phyloP scores from a whole-genome alignment of 352 stramenopile species.

The Phytophthora vignae region DNA sequence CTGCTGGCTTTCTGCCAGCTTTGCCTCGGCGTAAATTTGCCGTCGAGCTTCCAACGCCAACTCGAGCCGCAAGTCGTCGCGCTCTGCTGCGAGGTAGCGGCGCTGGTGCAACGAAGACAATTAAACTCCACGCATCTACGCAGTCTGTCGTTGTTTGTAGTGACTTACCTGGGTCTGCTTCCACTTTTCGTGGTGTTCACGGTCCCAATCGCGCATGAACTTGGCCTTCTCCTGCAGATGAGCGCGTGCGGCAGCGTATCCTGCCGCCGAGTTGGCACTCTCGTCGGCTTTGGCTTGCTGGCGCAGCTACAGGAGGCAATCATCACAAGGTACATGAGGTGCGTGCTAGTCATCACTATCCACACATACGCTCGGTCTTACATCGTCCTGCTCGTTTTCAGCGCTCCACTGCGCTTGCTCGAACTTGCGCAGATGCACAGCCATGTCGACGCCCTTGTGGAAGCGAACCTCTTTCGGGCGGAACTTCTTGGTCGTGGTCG shows the following conservation, averaged over 20 bases:
- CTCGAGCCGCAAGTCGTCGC: constrained; percentile 66
- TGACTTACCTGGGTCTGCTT: constrained; percentile 58
- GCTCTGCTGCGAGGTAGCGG: constrained; percentile 47
- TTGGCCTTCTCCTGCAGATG: constrained; percentile 67
- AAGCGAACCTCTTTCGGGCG: constrained; percentile 59
- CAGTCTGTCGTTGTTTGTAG: not conserved
- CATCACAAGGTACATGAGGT: not conserved
- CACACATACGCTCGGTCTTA: constrained; percentile 16
- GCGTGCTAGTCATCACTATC: no score
- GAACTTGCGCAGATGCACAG: constrained; percentile 69
- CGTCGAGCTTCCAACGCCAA: constrained; percentile 59
- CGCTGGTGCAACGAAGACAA: constrained; percentile 24
- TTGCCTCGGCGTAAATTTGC: constrained; percentile 39
- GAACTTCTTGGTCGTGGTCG: constrained; percentile 46
- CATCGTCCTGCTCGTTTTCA: constrained; percentile 56
- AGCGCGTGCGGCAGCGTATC: constrained; percentile 41
- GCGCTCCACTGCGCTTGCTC: constrained; percentile 61
- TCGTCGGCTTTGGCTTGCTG: constrained; percentile 34
- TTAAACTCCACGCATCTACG: not conserved
- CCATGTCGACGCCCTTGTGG: constrained; percentile 76
- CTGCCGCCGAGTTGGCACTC: constrained; percentile 26
- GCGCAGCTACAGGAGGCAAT: constrained; percentile 35
- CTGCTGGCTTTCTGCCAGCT: constrained; percentile 37
- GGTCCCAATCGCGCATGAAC: constrained; percentile 74
- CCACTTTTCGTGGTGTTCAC: constrained; percentile 61